Percentiles rank a stretch among this genome's conserved stretches.
Evolutionary conservation across 805 yeast species (phyloP).

Genomic region (Saccharomycopsis fermentans): DNA sequence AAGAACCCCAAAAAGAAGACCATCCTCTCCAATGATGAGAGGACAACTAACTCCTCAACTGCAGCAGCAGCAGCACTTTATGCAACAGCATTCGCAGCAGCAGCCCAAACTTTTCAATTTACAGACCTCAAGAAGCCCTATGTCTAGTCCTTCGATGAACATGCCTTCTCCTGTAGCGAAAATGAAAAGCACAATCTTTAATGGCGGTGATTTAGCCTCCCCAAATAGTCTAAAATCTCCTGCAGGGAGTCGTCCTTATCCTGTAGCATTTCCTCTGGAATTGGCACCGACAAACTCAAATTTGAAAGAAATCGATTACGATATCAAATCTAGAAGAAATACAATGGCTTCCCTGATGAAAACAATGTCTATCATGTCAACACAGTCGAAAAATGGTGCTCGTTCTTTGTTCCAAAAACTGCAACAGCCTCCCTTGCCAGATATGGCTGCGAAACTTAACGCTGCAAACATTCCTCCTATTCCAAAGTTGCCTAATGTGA

Average conservation of each 20-base stretch:
- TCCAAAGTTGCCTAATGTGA: not conserved
- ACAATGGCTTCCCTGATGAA: slow-evolving; percentile 5
- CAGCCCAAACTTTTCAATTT: slow-evolving; percentile 2
- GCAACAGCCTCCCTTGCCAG: not conserved
- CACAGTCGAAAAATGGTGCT: not conserved
- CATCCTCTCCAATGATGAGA: not conserved
- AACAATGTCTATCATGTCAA: not conserved
- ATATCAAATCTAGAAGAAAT: slow-evolving; percentile 10
- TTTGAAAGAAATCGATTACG: slow-evolving; percentile 8
- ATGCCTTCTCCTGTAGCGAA: not conserved
- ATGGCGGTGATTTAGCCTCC: not conserved
- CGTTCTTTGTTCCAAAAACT: not conserved
- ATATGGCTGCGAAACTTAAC: not conserved
- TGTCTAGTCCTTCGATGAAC: not conserved
- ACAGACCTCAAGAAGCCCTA: not conserved
- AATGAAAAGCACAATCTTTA: slow-evolving; percentile 1
- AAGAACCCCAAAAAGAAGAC: not conserved
- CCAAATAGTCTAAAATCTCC: not conserved
- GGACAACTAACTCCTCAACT: not conserved
- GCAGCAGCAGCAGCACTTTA: not conserved
- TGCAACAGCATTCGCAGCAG: not conserved
- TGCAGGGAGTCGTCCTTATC: slow-evolving; percentile 11
- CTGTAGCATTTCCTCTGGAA: slow-evolving; percentile 11
- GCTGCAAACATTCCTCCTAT: not conserved
- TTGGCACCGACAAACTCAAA: slow-evolving; percentile 11